Base-by-base conservation (phyloP, 2,329 filamentous ascomycete genomes). In the Ciborinia camelliae region DNA sequence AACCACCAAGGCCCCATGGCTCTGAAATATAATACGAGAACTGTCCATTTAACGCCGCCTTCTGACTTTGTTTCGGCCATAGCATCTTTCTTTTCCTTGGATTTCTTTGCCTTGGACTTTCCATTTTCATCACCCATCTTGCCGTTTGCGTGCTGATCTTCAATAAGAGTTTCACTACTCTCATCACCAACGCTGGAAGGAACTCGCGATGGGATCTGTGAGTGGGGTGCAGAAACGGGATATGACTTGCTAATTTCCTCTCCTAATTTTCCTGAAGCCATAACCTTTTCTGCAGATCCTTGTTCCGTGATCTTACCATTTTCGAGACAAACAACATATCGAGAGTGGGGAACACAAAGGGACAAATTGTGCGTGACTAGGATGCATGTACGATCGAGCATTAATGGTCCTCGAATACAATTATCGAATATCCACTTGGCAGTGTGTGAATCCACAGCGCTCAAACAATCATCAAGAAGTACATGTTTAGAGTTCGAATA, bases 1-100 rank as follows among this genome's bases (percentile, higher is more conserved):
- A 96, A 99, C 83, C 91, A 93, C 91, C 92, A 97, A 5, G 89
- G 84, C n/a, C 95, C 95, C 95, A 99, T 99, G 68, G 93, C 86
- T 66, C 79, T 79, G 23, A 99, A 84, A 75, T 99, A 99, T 74
- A 96, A 86, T 67, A 87, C 81, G 72, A 99, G 90, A 60, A 97
- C 93, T 28, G 86, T 83, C 82, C 92, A 88, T 76, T 97, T 95
- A 71, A 99, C 92, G 48, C 92, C 89, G 35, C 95, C 95, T 53
- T 85, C 87, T 9, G 91, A 89, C 77, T 96, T 98, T 50, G 83
- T 82, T 76, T 99, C 95, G 57, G 86, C 82, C 81, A 86, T 83
- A 2, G 83, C 81, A 67, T 84, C 81, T 48, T 79, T 77, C 64
- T 73, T 72, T 72, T 71, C 63, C 51, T 70, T 72, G 18, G 78